Conservation (phyloP, 2,329 filamentous ascomycete species). For the Xylariomycetidae sp. region DNA sequence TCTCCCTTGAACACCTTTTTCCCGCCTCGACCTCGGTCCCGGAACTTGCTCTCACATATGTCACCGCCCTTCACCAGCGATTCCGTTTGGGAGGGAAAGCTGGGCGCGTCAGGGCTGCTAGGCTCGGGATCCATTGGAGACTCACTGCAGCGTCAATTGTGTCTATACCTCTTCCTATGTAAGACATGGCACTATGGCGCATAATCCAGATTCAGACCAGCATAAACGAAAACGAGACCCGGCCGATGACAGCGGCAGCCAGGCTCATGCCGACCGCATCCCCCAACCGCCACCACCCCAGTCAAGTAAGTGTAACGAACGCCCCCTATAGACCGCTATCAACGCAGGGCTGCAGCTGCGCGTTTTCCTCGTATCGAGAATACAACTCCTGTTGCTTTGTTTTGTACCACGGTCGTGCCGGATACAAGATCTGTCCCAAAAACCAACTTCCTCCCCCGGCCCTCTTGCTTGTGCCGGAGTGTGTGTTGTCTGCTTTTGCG, state of each 20-base stretch:
- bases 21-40: no score
- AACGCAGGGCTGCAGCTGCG: no score
- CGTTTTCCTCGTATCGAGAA: no score
- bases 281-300: conserved; percentile 39
- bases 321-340: conserved; percentile 2
- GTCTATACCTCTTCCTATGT: conserved; percentile 13
- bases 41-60: no score
- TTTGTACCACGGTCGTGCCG: no score
- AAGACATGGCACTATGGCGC: conserved; percentile 33
- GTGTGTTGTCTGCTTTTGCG: no score
- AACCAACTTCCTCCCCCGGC: no score
- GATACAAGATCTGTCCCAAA: no score
- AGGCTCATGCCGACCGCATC: conserved; percentile 33
- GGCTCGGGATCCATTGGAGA: conserved; percentile 15
- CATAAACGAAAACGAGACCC: conserved; percentile 44
- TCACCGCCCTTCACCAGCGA: conserved; percentile 12
- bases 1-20: no score
- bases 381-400: no score
- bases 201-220: conserved; percentile 34
- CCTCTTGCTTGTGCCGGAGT: no score
- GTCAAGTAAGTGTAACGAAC: conserved; percentile 35
- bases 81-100: conserved; percentile 16
- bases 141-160: conserved; percentile 10
- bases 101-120: conserved; percentile 16
- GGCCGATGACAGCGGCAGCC: conserved; percentile 36